Percentiles rank a stretch among this genome's conserved stretches.
Evolutionary conservation across 352 stramenopile species (phyloP).

Genomic region (Globisporangium carolinianum): DNA sequence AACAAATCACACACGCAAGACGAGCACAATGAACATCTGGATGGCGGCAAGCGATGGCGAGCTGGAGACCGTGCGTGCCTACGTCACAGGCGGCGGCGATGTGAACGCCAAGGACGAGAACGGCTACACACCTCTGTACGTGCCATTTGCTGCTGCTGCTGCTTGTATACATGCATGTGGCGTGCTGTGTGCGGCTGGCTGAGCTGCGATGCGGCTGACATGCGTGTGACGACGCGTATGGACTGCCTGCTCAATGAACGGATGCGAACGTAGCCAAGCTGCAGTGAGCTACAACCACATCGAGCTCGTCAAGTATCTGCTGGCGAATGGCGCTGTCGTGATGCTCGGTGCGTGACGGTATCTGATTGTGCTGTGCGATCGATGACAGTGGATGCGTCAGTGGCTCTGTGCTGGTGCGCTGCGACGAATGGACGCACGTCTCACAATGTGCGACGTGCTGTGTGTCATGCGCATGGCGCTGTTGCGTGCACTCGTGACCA

Average conservation of each 20-base stretch:
- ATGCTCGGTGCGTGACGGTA: slow-evolving; percentile 24
- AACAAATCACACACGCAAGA: background rate
- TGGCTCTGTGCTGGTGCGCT: too few relatives aligned
- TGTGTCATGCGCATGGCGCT: too few relatives aligned
- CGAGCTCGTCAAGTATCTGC: slow-evolving; percentile 42
- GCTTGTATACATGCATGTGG: background rate
- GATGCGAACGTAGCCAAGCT: slow-evolving; percentile 30
- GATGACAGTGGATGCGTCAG: too few relatives aligned
- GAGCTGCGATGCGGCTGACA: background rate
- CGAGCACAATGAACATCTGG: slow-evolving; percentile 39
- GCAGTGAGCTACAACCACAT: slow-evolving; percentile 67
- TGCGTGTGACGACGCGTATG: too few relatives aligned
- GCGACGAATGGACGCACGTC: too few relatives aligned
- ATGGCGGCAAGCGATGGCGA: slow-evolving; percentile 55
- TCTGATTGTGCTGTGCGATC: too few relatives aligned
- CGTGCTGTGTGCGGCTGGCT: background rate
- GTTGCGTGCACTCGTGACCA: slow-evolving; percentile 3
- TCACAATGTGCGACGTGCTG: too few relatives aligned
- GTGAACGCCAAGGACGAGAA: slow-evolving; percentile 56
- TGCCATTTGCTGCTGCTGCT: slow-evolving; percentile 1
- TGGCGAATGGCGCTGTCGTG: slow-evolving; percentile 33
- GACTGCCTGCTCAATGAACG: background rate
- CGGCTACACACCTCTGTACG: slow-evolving; percentile 62
- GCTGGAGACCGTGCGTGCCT: slow-evolving; percentile 39
- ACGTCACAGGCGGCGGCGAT: slow-evolving; percentile 36